Evolutionary conservation across 345 rosid species (phyloP).

Genomic region (Eucalyptus tenuipes): DNA sequence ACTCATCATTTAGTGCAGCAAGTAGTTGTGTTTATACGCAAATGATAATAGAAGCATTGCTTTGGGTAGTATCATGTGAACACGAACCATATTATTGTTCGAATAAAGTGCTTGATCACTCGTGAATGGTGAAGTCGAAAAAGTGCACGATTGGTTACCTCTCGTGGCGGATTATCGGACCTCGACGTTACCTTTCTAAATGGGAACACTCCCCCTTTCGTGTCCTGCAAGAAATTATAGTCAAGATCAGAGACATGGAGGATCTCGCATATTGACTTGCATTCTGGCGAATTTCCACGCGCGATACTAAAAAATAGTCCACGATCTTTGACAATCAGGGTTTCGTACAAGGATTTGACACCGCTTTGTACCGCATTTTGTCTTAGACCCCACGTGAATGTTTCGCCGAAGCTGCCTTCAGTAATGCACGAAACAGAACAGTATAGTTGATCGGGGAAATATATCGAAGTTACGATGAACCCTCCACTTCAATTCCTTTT

Average conservation of each 20-base stretch:
- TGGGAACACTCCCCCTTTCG: neutral
- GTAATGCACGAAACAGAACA: neutral
- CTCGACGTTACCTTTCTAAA: neutral
- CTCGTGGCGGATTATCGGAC: neutral
- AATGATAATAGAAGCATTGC: neutral
- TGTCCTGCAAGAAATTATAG: neutral
- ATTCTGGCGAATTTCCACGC: neutral
- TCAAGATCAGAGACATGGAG: neutral
- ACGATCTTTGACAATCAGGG: neutral
- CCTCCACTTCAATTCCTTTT: no score
- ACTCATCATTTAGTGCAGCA: accelerated
- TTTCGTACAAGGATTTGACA: neutral
- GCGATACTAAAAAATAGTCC: neutral
- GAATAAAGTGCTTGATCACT: accelerated
- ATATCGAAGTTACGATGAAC: no score
- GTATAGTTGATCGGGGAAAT: neutral
- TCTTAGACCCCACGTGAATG: neutral
- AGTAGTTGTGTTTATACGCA: accelerated
- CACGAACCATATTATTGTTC: no score
- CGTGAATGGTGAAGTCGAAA: no score
- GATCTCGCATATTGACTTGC: neutral
- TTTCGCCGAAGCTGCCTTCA: neutral
- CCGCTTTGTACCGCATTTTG: neutral
- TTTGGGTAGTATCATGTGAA: neutral
- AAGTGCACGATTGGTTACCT: no score